Evolutionary conservation across 2,329 filamentous ascomycete species (phyloP), one percentile per base, ranked within the genome.

Genomic region (Aspergillus neotritici): DNA sequence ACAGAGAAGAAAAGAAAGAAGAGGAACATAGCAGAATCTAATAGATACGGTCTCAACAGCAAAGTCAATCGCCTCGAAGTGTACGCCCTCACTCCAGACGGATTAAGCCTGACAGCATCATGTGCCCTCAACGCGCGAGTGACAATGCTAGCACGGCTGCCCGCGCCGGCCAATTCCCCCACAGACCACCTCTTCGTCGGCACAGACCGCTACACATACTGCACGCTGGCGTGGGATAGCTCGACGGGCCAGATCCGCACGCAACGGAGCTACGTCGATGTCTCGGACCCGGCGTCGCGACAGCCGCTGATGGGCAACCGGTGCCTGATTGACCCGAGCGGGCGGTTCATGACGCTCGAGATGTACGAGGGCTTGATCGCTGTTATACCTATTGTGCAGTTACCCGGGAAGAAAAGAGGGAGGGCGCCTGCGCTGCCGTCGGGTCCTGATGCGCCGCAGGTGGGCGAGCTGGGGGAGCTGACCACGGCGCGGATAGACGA

Each of bases 131-230:
- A 91, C 63, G 93, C 91, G 62, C 87, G 85, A 53, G 83, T 97
- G 54, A 84, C 86, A 6, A 87, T 96, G 74, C 74, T 98, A 37
- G 82, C 82, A 17, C 58, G 62, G 14, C 58, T 67, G 4, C 61
- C 62, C 1, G 54, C 58, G 3, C 88, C 90, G 5, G 80, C 81
- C 37, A 80, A 87, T 54, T 82, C 83, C 21, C 68, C 75, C 4
- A 87, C 83, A 37, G 89, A 97, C 55, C 80, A 96, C 49, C 79
- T 98, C 48, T 95, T 98, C 62, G 78, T 98, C 44, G 91, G 89
- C 38, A 98, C 93, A 36, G 86, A 95, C 61, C 82, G 86, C 43
- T 86, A 87, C 55, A 83, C 89, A 57, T 97, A 95, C 69, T 95
- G 97, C 65, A 94, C 88, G 2, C 67, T 95, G 14, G 82, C 77